Evolutionary conservation across 306 rosid species (phyloP).

Genomic region (Malus orientalis): DNA sequence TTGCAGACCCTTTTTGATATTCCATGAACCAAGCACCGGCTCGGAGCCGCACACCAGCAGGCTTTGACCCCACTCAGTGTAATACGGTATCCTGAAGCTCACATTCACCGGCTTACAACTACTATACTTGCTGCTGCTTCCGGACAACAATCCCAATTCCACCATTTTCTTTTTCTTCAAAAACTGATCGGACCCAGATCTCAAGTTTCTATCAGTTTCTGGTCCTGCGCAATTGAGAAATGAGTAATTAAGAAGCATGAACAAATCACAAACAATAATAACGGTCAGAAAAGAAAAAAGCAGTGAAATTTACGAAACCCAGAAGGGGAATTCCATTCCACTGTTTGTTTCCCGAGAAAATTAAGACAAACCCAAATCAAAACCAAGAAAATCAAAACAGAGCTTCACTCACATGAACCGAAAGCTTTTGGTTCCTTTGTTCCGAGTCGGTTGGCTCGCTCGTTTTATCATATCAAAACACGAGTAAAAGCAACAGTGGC

Average conservation of each 20-base stretch:
- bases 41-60: constrained; percentile 82
- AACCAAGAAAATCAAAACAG: neutral
- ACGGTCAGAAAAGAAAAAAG: neutral
- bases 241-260: neutral
- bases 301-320: constrained; percentile 1
- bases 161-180: constrained; percentile 49
- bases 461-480: neutral
- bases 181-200: constrained; percentile 28
- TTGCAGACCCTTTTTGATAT: constrained; percentile 73
- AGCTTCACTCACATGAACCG: constrained; percentile 8
- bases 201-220: no score
- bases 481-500: constrained; percentile 1
- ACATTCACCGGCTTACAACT: constrained; percentile 45
- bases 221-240: no score
- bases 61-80: constrained; percentile 86
- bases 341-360: constrained; percentile 1
- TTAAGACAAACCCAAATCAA: constrained; percentile 20
- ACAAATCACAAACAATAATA: neutral
- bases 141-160: constrained; percentile 48
- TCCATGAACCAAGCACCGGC: constrained; percentile 75
- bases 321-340: constrained; percentile 1
- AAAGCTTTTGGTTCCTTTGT: neutral
- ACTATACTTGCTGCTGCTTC: constrained; percentile 19
- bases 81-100: constrained; percentile 74
- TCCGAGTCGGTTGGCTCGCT: no score